Evolutionary conservation across 495 filamentous ascomycete species (phyloP).

Genomic region (Neurospora discreta): DNA sequence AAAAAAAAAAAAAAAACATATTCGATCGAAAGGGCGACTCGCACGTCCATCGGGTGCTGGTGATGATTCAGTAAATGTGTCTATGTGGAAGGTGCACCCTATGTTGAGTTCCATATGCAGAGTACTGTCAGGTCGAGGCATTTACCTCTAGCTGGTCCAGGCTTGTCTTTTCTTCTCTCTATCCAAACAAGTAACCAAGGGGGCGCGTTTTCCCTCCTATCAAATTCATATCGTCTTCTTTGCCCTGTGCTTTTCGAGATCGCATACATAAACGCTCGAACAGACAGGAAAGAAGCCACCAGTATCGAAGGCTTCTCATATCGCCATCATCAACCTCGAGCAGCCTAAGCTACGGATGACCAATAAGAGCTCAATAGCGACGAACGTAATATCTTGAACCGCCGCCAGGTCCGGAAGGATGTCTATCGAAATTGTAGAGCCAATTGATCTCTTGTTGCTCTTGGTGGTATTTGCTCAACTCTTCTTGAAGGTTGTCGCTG

Average conservation of each 20-base stretch:
- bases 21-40: not conserved
- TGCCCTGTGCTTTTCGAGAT: not conserved
- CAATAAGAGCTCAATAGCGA: not conserved
- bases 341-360: not conserved
- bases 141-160: not conserved
- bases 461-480: not conserved
- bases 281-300: not conserved
- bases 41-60: not conserved
- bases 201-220: not conserved
- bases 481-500: rapidly evolving
- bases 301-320: not conserved
- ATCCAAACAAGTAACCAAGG: not conserved
- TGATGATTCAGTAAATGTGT: not conserved
- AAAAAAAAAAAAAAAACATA: not conserved
- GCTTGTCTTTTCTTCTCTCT: not conserved
- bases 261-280: not conserved
- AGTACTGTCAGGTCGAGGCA: not conserved
- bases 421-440: not conserved
- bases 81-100: not conserved
- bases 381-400: not conserved
- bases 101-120: not conserved
- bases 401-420: not conserved
- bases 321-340: not conserved
- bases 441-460: not conserved
- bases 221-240: not conserved